phyloP scores from a whole-genome alignment of 1,139 yeast species.

The Debaryomyces sp. region DNA sequence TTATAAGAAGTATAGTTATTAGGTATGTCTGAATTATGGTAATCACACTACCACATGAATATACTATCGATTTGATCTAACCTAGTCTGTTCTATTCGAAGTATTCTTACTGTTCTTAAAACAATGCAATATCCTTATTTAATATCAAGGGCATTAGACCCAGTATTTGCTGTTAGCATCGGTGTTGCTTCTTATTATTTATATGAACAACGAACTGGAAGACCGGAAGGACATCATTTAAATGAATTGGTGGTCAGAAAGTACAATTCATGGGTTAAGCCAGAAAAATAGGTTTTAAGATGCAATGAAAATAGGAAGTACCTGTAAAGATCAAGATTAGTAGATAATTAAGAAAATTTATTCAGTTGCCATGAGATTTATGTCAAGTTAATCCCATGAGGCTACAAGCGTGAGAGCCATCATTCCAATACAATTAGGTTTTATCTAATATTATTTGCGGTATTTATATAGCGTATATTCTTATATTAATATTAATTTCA shows the following conservation, averaged over 20 bases:
- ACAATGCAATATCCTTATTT: constrained; percentile 42
- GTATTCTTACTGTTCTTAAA: neutral
- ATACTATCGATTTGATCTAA: neutral
- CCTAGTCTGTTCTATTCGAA: neutral
- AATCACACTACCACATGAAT: neutral
- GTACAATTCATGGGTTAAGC: constrained; percentile 4
- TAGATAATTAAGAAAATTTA: neutral
- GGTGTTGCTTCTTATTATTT: constrained; percentile 64
- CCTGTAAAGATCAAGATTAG: neutral
- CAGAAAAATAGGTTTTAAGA: neutral
- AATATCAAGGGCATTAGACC: constrained; percentile 51
- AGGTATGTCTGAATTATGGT: neutral
- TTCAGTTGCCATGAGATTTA: neutral
- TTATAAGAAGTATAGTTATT: neutral
- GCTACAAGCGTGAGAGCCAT: neutral
- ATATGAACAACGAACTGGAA: constrained; percentile 57
- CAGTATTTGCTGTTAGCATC: constrained; percentile 57
- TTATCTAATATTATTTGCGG: neutral
- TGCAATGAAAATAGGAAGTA: neutral
- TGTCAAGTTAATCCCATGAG: neutral
- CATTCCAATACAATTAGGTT: neutral
- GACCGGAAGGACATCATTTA: constrained; percentile 59
- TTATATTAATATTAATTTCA: neutral
- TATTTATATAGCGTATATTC: neutral
- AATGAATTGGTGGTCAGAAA: constrained; percentile 42